A percentile compares a stretch with the other conserved stretches of the same genome.
Conservation (phyloP, 2,329 filamentous ascomycete species). For the Verticillium isaacii region DNA sequence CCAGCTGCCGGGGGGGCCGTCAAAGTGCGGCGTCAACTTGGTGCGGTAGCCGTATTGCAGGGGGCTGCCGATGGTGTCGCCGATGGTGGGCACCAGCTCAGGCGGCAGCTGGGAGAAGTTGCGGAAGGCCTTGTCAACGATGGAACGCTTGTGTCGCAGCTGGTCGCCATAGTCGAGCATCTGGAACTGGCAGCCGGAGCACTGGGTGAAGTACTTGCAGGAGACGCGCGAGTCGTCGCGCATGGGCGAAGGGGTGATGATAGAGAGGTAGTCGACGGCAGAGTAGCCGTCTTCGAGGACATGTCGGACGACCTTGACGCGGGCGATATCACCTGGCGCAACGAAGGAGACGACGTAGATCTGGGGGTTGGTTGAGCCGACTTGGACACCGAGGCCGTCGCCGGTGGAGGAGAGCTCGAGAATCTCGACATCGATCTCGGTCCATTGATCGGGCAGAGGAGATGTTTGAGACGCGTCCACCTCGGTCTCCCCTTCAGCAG, state of each 20-base stretch:
- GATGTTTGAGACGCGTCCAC: not conserved
- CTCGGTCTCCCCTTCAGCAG: not conserved
- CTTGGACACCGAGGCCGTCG: slow-evolving; percentile 76
- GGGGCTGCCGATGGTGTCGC: slow-evolving; percentile 84
- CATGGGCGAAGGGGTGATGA: slow-evolving; percentile 66
- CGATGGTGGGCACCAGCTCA: slow-evolving; percentile 68
- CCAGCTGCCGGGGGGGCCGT: slow-evolving; percentile 61
- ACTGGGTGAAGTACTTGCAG: slow-evolving; percentile 83
- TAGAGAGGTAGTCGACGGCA: slow-evolving; percentile 75
- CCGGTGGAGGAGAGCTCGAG: slow-evolving; percentile 83
- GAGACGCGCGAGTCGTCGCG: slow-evolving; percentile 73
- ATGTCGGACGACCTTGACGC: slow-evolving; percentile 75
- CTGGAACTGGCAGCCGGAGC: slow-evolving; percentile 94
- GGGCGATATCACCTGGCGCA: slow-evolving; percentile 76
- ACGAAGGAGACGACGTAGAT: slow-evolving; percentile 88
- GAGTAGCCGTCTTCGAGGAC: slow-evolving; percentile 62
- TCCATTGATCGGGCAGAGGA: slow-evolving; percentile 58
- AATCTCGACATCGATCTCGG: slow-evolving; percentile 79
- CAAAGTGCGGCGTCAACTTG: slow-evolving; percentile 95
- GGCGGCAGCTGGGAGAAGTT: slow-evolving; percentile 85
- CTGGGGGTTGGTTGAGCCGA: slow-evolving; percentile 52
- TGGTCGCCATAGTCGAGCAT: slow-evolving; percentile 91
- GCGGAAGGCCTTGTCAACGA: slow-evolving; percentile 85
- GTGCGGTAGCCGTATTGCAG: slow-evolving; percentile 92
- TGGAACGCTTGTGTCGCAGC: slow-evolving; percentile 74